Percentiles rank a stretch among this genome's conserved stretches.
Conservation (phyloP, 441 rosid species). For the Erodium texanum region DNA sequence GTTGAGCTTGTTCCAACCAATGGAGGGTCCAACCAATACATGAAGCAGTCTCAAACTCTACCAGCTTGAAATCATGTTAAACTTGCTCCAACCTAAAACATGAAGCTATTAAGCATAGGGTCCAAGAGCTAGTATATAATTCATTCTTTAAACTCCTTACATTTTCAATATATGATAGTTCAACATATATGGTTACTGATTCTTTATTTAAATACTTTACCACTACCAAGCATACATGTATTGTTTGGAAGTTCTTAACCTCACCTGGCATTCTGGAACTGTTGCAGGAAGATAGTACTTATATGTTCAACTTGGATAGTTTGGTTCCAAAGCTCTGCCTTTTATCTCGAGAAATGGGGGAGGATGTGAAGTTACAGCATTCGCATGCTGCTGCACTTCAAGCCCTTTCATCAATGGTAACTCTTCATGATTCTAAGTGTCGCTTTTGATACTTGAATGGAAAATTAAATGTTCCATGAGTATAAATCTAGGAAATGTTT, state of each 20-base stretch:
- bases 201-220: neutral
- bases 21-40: neutral
- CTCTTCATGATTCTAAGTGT: neutral
- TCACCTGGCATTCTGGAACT: constrained; percentile 3
- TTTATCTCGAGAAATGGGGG: constrained; percentile 76
- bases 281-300: constrained; percentile 54
- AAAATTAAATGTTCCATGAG: neutral
- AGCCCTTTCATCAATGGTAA: constrained; percentile 80
- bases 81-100: neutral
- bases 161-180: neutral
- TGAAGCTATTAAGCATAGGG: neutral
- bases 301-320: constrained; percentile 93
- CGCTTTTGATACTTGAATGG: constrained; percentile 7
- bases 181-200: neutral
- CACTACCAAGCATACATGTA: neutral
- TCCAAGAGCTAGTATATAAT: neutral
- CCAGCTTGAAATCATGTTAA: neutral
- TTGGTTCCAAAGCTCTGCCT: constrained; percentile 82
- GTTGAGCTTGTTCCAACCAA: neutral
- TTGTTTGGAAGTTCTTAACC: constrained; percentile 3
- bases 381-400: constrained; percentile 74
- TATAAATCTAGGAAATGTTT: constrained; percentile 1
- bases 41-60: neutral
- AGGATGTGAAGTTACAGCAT: constrained; percentile 49
- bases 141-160: neutral